Evolutionary conservation across 352 stramenopile species (phyloP), one percentile per base, ranked within the genome.

Genomic region (Pythium phragmitis): DNA sequence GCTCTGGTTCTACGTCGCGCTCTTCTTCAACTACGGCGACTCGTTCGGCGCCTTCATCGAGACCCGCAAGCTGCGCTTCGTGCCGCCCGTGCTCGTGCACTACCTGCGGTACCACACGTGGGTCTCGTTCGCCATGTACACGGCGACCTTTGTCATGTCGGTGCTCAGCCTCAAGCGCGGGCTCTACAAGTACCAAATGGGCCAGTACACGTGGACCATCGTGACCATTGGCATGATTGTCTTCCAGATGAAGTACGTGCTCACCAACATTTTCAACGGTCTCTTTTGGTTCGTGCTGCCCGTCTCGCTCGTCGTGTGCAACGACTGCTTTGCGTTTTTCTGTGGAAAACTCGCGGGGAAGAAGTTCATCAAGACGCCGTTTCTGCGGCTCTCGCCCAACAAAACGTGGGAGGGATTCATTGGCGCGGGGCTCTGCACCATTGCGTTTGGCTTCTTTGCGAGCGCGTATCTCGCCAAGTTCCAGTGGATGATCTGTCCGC

Each of bases 381-480:
- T 95, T 67, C 59, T 95, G 60, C 80, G 82, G 11, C 85, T 99
- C 52, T 98, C 91, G 36, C 98, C 98, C 17, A 99, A 99, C 74
- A 99, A 99, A 77, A 99, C 97, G 7, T 99, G 97, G 97, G 98
- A 99, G 69, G 97, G 97, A 3, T 99, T 99, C 64, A 96, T 99
- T 30, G 97, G 97, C 37, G 97, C 95, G 9, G 95, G 96, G 39
- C 63, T 99, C 23, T 98, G 94, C 71, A 99, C 97, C 21, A 77
- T 99, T 43, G 76, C 98, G 36, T 95, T 96, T 42, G 95, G 79
- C 17, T 97, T 96, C 73, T 98, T 98, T 55, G 82, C 96, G 26
- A 96, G 88, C 56, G 79, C 83, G 58, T 96, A 89, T 63, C 77
- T 99, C 49, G 83, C 94, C 39, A 81, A 94, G 70, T 98, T 92